Evolutionary conservation across 1,284 basidiomycete species (phyloP).

Genomic region (Volvariella volvacea): DNA sequence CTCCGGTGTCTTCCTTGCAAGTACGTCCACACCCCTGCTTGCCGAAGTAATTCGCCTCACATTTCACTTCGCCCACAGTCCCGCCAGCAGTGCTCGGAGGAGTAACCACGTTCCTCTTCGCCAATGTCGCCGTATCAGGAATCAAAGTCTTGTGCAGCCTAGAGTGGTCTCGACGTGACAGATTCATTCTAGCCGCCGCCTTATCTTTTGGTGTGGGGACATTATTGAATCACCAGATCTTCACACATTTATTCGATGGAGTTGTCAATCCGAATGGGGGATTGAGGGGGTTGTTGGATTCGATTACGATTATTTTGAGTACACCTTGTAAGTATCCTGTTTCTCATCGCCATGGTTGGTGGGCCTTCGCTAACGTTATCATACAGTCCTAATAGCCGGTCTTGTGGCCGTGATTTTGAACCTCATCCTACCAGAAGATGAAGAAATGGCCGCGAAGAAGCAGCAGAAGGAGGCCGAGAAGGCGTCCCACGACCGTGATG

Average conservation of each 20-base stretch:
- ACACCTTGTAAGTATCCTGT: conserved; percentile 58
- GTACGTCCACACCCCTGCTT: too few species aligned
- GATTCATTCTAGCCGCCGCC: conserved; percentile 72
- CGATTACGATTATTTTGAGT: conserved; percentile 72
- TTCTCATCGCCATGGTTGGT: not conserved
- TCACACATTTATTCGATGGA: conserved; percentile 63
- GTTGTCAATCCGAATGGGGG: conserved; percentile 52
- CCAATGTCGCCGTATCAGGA: conserved; percentile 61
- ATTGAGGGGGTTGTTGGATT: conserved; percentile 66
- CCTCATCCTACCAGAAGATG: conserved; percentile 47
- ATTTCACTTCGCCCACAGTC: too few species aligned
- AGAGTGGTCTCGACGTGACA: conserved; percentile 63
- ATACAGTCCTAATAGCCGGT: conserved; percentile 24
- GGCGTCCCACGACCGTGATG: too few species aligned
- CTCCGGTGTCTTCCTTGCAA: conserved; percentile 73
- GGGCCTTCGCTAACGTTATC: not conserved
- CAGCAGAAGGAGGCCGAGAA: not conserved
- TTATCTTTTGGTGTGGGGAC: conserved; percentile 72
- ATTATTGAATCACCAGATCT: conserved; percentile 53
- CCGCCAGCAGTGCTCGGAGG: conserved; percentile 81
- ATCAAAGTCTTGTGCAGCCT: conserved; percentile 65
- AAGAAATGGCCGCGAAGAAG: not conserved
- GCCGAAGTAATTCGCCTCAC: too few species aligned
- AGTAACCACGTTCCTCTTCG: conserved; percentile 75
- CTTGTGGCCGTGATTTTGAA: conserved; percentile 64